Evolutionary conservation across 1,139 yeast species (phyloP).

Genomic region (Kurtzmaniella natalensis): DNA sequence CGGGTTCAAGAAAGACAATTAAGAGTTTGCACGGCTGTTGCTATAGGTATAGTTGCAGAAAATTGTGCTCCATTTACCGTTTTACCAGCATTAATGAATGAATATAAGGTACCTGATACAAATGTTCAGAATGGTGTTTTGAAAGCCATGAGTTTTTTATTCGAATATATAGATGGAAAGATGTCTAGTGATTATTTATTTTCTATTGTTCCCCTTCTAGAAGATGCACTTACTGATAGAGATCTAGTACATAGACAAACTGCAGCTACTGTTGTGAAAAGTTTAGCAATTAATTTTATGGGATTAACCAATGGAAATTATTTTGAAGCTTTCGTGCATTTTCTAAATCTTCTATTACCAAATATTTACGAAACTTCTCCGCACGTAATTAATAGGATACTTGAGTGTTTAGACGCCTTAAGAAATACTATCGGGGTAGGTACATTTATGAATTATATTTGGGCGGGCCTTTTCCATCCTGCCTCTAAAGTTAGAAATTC

Average conservation of each 20-base stretch:
- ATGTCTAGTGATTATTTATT: constrained; percentile 80
- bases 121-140: constrained; percentile 95
- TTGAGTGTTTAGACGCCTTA: constrained; percentile 78
- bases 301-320: constrained; percentile 78
- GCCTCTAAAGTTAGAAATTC: constrained; percentile 81
- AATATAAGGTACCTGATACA: constrained; percentile 85
- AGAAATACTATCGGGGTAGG: constrained; percentile 77
- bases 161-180: constrained; percentile 80
- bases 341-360: constrained; percentile 72
- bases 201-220: constrained; percentile 74
- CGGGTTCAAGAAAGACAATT: constrained; percentile 94
- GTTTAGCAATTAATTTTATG: constrained; percentile 72
- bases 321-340: constrained; percentile 56
- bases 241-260: constrained; percentile 95
- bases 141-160: constrained; percentile 87
- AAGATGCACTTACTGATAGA: constrained; percentile 87
- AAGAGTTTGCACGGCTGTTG: constrained; percentile 96
- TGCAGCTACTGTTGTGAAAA: constrained; percentile 84
- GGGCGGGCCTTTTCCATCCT: constrained; percentile 93
- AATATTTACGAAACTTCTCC: constrained; percentile 92
- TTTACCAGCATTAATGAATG: constrained; percentile 95
- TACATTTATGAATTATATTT: constrained; percentile 63
- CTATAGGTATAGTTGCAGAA: constrained; percentile 95
- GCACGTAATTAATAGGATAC: constrained; percentile 78
- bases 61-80: constrained; percentile 92